These are phyloP conservation scores for Neonectria hederae DNA, from an alignment of 2,329 filamentous ascomycete genomes.

Conservation along the genomic window DNA sequence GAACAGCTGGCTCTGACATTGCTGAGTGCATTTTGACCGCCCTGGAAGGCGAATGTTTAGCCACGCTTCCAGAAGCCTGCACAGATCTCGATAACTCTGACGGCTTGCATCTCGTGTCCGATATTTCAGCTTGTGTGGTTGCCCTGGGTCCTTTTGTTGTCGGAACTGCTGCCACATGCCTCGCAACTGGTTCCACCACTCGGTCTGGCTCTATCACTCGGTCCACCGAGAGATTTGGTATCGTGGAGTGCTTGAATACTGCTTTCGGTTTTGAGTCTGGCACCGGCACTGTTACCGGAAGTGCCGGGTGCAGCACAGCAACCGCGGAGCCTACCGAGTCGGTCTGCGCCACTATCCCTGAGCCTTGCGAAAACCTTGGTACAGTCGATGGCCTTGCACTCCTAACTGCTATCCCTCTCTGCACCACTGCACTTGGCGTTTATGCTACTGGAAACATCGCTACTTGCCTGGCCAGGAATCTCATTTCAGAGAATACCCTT, in stretches of 20 bases:
- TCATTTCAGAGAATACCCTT: background rate
- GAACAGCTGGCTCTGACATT: slow-evolving; percentile 16
- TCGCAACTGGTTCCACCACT: slow-evolving; percentile 11
- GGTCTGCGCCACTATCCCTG: slow-evolving; percentile 21
- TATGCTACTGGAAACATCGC: slow-evolving; percentile 10
- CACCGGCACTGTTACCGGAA: background rate
- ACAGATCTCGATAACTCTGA: background rate
- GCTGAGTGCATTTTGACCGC: slow-evolving; percentile 21
- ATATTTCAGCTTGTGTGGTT: slow-evolving; percentile 10
- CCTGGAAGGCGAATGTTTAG: slow-evolving; percentile 14
- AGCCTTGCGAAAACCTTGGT: slow-evolving; percentile 19
- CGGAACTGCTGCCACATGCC: slow-evolving; percentile 20
- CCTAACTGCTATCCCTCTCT: slow-evolving; percentile 17
- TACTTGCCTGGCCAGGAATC: slow-evolving; percentile 8
- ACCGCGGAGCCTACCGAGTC: slow-evolving; percentile 7
- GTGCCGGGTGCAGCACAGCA: background rate
- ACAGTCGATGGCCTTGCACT: slow-evolving; percentile 19
- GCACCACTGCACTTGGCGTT: slow-evolving; percentile 24
- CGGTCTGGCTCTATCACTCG: background rate
- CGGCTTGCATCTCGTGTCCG: background rate
- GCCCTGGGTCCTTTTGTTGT: slow-evolving; percentile 24
- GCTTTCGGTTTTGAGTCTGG: slow-evolving; percentile 12
- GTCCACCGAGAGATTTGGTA: background rate
- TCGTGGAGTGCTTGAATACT: slow-evolving; percentile 7
- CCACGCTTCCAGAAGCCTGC: slow-evolving; percentile 13